Evolutionary conservation across 2,329 filamentous ascomycete species (phyloP), one percentile per base, ranked within the genome.

Genomic region (Botrytis tulipae): DNA sequence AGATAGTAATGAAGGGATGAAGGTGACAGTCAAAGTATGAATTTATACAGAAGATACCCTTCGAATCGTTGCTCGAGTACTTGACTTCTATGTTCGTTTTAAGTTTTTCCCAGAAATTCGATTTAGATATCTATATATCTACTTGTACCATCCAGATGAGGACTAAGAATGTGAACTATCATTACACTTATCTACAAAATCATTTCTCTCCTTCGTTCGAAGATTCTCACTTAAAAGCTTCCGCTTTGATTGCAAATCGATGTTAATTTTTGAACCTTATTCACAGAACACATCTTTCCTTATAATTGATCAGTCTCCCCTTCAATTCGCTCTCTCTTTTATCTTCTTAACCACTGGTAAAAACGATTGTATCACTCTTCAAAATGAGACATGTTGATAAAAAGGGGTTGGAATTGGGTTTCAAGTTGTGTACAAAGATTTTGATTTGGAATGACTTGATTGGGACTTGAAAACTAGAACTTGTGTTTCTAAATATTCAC

Each of bases 91-190:
- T 12, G 20, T 60, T 22, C 2, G 0, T n/a, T 37, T 61, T 3
- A 40, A 40, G 0, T 14, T 8, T 16, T 12, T 1, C 2, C 5
- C 2, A 40, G 12, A 51, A n/a, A 16, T 51, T 3, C 5, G 12
- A n/a, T 51, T 16, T n/a, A 1, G 25, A n/a, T n/a, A 51, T n/a
- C 25, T 51, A 7, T 51, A 14, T 25, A 0, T n/a, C 25, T 3
- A n/a, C 5, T n/a, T 51, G 25, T 51, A n/a, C 14, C 5, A 51
- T n/a, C 12, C 25, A 10, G 25, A 16, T 51, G 12, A 2, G 5
- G 25, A n/a, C 25, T 7, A 3, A 51, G 12, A 5, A 51, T 12
- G n/a, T 14, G 14, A n/a, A 6, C 7, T 54, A 16, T 51, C 4
- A 51, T 16, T 14, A 51, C 48, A n/a, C 5, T 51, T n/a, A 51